phyloP scores from a whole-genome alignment of 1,139 yeast genomes.

The Geotrichum restrictum region DNA sequence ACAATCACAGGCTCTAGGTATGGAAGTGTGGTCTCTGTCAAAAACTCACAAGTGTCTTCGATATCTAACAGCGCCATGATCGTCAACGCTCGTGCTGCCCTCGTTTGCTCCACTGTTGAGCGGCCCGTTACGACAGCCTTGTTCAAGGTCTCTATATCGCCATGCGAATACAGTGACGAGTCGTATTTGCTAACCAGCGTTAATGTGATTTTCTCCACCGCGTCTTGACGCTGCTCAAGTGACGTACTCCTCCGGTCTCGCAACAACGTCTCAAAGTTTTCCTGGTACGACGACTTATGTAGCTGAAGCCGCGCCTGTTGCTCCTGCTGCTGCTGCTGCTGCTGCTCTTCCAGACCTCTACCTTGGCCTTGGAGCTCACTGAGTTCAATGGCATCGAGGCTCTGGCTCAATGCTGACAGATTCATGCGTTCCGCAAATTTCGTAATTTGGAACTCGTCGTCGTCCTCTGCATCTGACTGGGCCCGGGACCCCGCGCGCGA shows the following conservation, averaged over 20 bases:
- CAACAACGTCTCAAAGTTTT: conserved; percentile 33
- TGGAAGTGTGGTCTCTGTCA: conserved; percentile 24
- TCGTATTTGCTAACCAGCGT: conserved; percentile 35
- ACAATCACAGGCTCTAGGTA: conserved; percentile 23
- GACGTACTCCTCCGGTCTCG: conserved; percentile 37
- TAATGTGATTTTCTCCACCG: conserved; percentile 31
- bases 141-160: conserved; percentile 28
- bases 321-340: conserved; percentile 4
- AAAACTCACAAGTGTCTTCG: conserved; percentile 29
- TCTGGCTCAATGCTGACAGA: neutral
- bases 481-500: neutral
- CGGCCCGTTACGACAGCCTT: conserved; percentile 33
- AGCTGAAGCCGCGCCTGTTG: conserved; percentile 4
- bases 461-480: conserved; percentile 11
- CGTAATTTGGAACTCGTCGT: conserved; percentile 15
- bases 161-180: conserved; percentile 29
- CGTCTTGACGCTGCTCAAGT: conserved; percentile 37
- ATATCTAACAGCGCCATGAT: conserved; percentile 32
- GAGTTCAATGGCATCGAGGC: neutral
- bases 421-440: conserved; percentile 15
- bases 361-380: neutral
- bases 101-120: conserved; percentile 22
- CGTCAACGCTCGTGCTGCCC: conserved; percentile 18
- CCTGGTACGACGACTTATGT: conserved; percentile 23
- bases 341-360: no score